Evolutionary conservation across 1,284 basidiomycete genomes (phyloP), one percentile per base, ranked within the genome.

Genomic region (Puccinia polysora): DNA sequence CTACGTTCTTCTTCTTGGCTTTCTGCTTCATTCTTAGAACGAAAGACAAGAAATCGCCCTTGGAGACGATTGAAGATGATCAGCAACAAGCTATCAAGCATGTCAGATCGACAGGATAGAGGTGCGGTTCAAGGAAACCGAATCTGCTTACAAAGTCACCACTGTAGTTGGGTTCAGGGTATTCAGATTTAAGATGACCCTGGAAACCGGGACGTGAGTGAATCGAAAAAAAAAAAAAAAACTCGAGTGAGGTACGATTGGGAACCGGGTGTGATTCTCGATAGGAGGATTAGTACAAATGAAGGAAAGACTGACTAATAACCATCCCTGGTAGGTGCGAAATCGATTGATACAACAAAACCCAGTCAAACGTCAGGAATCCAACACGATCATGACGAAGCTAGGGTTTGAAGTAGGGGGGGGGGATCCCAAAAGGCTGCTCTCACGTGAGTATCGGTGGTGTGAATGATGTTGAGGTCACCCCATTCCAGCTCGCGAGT

Each of bases 391-490:
- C n/a, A n/a, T n/a, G n/a, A n/a, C 10, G n/a, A 45, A n/a, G 43
- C 43, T 10, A n/a, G 10, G n/a, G n/a, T 10, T 10, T 45, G n/a
- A 25, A 65, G 15, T 25, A 14, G 20, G 34, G 23, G 20, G 40
- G 23, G 12, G 25, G 30, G 18, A 59, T 36, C n/a, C 18, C 8
- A 58, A 58, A 58, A 14, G 30, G 55, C 2, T 43, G 10, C 45
- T 38, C 76, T 75, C 68, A 79, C 89, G 80, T 91, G 89, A 52
- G 84, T 87, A 78, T 91, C 89, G 0, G 89, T 91, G 25, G 89
- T 90, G 78, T 89, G 88, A 62, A 91, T 82, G 76, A 89, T 82
- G 76, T 90, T 90, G 52, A 91, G 81, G 76, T 90, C 87, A 38
- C 87, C 85, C 88, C 88, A 90, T 62, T 84, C 83, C 40, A 91